Conservation (phyloP, 805 yeast genomes). For the Starmera dryadoides region DNA sequence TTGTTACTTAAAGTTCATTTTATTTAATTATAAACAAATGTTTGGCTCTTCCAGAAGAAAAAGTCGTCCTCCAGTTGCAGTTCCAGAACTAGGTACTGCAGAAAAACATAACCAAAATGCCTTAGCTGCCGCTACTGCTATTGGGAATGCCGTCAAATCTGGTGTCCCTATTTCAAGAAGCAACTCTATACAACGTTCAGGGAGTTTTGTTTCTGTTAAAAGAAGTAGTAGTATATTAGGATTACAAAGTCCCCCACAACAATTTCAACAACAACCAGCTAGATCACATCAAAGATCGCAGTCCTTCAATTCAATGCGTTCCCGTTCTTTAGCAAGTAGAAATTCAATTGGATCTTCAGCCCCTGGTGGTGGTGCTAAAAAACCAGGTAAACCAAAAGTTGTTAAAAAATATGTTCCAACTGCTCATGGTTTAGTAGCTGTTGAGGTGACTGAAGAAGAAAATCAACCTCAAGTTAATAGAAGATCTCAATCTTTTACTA, state of each 20-base stretch:
- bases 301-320: constrained; percentile 7
- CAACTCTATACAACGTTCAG: constrained; percentile 19
- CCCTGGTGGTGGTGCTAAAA: constrained; percentile 1
- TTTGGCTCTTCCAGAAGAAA: constrained; percentile 7
- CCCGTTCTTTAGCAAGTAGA: background rate
- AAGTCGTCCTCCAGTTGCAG: constrained; percentile 4
- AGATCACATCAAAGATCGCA: constrained; percentile 10
- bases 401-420: constrained; percentile 70
- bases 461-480: constrained; percentile 6
- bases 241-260: constrained; percentile 9
- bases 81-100: background rate
- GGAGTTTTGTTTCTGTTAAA: constrained; percentile 7
- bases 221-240: constrained; percentile 18
- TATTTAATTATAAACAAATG: background rate
- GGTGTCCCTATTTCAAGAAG: constrained; percentile 22
- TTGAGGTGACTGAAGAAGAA: constrained; percentile 50
- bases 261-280: constrained; percentile 8
- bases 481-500: constrained; percentile 4
- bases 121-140: constrained; percentile 55
- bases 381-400: constrained; percentile 29
- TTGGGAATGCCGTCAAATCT: constrained; percentile 39
- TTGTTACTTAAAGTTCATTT: no score
- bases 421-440: constrained; percentile 58
- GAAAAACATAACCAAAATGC: constrained; percentile 39
- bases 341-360: background rate